Evolutionary conservation across 208 protist species (phyloP), one percentile per base, ranked within the genome.

Genomic region (Leptomonas pyrrhocoris): DNA sequence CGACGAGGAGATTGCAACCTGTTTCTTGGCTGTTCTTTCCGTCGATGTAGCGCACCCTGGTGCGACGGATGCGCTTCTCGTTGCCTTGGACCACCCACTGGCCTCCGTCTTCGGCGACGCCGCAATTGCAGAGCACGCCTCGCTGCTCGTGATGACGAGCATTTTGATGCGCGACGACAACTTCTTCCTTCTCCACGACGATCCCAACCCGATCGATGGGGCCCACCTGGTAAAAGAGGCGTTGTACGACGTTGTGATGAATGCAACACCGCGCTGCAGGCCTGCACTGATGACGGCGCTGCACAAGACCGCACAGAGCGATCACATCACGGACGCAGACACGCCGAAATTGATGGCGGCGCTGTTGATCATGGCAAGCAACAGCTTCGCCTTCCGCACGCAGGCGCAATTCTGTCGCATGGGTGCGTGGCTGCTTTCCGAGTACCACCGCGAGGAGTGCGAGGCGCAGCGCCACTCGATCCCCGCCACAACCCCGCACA

Each of bases 41-140:
- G 34, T 95, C 28, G 89, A 95, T 60, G 78, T 97, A 16, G 81
- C 85, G 8, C 92, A 98, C 56, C 86, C 88, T 5, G 95, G 90
- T 30, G 73, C 93, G 43, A 87, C 81, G 21, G 94, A 95, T 48
- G 69, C 58, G 21, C 92, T 92, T 40, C 74, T 96, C 16, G 74
- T 84, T 0, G 77, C 73, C 15, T 60, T 94, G 43, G 81, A 91
- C 64, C 90, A 96, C 61, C 84, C 88, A 4, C 74, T 94, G 25
- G 73, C 79, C 60, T 75, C 83, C n/a, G 82, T 94, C 23, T 96
- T 89, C 38, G 87, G 88, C 42, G 84, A 90, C 51, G 79, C 86
- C 19, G 77, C 71, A 0, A 82, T 85, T 3, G 73, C 65, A 31
- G 77, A 87, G 69, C 80, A 80, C 67, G 80, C 70, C 9, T 85